Evolutionary conservation across 2,329 filamentous ascomycete genomes (phyloP).

Genomic region (Camillea tinctor): DNA sequence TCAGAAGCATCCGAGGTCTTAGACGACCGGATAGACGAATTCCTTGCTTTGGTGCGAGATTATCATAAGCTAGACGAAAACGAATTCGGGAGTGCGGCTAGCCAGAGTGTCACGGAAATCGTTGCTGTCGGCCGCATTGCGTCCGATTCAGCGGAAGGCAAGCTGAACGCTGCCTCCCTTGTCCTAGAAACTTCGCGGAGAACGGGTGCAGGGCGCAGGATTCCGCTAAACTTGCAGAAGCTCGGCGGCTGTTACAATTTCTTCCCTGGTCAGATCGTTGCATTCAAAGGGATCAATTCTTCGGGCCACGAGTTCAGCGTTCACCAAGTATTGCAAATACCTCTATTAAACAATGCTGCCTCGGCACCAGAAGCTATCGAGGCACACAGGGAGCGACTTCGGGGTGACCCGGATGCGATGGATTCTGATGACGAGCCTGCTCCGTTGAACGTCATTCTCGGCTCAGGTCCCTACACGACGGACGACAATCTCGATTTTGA

Average conservation of each 20-base stretch:
- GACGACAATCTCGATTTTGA: constrained; percentile 92
- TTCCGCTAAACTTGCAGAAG: constrained; percentile 74
- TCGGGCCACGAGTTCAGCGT: constrained; percentile 82
- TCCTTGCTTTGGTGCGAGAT: constrained; percentile 69
- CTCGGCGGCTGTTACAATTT: constrained; percentile 69
- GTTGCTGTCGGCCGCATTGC: constrained; percentile 90
- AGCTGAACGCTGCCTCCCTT: constrained; percentile 79
- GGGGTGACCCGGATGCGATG: constrained; percentile 62
- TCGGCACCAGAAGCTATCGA: constrained; percentile 66
- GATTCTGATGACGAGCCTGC: constrained; percentile 56
- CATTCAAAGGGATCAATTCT: constrained; percentile 80
- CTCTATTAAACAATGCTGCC: constrained; percentile 71
- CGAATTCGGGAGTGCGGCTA: constrained; percentile 83
- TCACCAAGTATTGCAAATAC: constrained; percentile 71
- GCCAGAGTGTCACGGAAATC: constrained; percentile 80
- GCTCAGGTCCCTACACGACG: constrained; percentile 85
- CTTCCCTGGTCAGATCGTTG: constrained; percentile 93
- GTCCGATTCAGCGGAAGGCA: constrained; percentile 82
- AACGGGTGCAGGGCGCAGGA: constrained; percentile 76
- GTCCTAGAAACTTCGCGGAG: constrained; percentile 85
- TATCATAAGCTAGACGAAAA: constrained; percentile 74
- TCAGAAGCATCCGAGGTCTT: constrained; percentile 90
- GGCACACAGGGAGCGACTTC: constrained; percentile 66
- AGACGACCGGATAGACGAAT: constrained; percentile 93
- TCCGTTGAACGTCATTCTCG: constrained; percentile 75